These are phyloP conservation scores for Delitschia confertaspora DNA, from an alignment of 495 filamentous ascomycete genomes.

Conservation along the genomic window DNA sequence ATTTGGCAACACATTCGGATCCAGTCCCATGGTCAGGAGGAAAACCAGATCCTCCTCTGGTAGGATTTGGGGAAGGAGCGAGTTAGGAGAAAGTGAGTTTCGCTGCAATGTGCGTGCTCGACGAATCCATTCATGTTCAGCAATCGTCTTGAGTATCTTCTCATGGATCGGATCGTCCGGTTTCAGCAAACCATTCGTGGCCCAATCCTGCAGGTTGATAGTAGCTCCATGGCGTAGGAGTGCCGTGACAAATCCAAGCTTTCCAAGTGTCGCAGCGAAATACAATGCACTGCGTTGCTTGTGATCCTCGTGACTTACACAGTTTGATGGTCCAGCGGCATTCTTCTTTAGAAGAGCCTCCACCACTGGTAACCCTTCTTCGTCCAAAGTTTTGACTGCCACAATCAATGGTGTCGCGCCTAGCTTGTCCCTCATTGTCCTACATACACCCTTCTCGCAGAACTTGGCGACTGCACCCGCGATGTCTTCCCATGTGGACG, in stretches of 20 bases:
- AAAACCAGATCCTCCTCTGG: not conserved
- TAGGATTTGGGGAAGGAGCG: slow-evolving; percentile 11
- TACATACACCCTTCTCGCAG: slow-evolving; percentile 12
- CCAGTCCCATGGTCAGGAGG: slow-evolving; percentile 2
- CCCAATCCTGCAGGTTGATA: slow-evolving; percentile 15
- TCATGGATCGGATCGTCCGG: slow-evolving; percentile 6
- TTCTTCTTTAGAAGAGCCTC: slow-evolving; percentile 8
- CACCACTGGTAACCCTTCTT: slow-evolving; percentile 15
- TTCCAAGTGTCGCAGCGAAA: slow-evolving; percentile 19
- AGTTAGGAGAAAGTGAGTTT: not conserved
- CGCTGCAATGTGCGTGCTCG: slow-evolving; percentile 5
- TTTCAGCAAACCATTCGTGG: slow-evolving; percentile 3
- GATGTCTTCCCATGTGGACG: slow-evolving; percentile 15
- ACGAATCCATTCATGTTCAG: slow-evolving; percentile 20
- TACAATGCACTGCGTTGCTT: slow-evolving; percentile 11
- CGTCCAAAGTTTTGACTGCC: slow-evolving; percentile 16
- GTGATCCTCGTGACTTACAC: slow-evolving; percentile 21
- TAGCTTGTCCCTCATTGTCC: slow-evolving; percentile 15
- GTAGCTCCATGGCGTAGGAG: slow-evolving; percentile 12
- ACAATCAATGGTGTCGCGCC: slow-evolving; percentile 19
- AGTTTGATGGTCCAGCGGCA: slow-evolving; percentile 6
- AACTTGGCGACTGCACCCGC: slow-evolving; percentile 8
- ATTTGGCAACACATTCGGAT: not conserved
- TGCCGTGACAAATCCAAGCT: slow-evolving; percentile 11
- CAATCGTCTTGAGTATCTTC: slow-evolving; percentile 10